phyloP scores from a whole-genome alignment of 1,139 yeast genomes.

The Hyphopichia buzzinii region DNA sequence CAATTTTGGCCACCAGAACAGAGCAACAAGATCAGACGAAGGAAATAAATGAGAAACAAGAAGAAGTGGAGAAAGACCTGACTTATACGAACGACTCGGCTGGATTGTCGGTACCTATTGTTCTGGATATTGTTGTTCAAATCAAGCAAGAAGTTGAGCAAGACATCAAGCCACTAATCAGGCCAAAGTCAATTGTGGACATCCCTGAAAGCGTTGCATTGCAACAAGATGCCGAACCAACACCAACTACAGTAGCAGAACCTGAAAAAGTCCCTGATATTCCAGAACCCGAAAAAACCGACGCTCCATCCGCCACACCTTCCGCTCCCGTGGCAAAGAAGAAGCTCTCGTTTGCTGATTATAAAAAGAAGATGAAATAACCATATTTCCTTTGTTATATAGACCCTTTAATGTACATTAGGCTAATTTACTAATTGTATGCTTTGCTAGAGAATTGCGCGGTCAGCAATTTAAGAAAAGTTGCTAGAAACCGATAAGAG shows the following conservation, averaged over 20 bases:
- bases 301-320: slow-evolving; percentile 1
- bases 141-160: slow-evolving; percentile 24
- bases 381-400: too few relatives aligned
- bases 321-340: slow-evolving; percentile 43
- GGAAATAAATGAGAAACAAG: slow-evolving; percentile 6
- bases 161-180: slow-evolving; percentile 12
- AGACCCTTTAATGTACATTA: too few relatives aligned
- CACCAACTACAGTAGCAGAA: background rate
- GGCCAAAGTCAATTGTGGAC: background rate
- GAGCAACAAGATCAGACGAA: background rate
- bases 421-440: too few relatives aligned
- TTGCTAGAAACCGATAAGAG: too few relatives aligned
- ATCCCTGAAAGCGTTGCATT: background rate
- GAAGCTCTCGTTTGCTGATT: slow-evolving; percentile 81
- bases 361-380: slow-evolving; percentile 64
- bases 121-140: slow-evolving; percentile 23
- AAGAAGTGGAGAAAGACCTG: background rate
- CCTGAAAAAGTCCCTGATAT: background rate
- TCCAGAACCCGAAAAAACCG: background rate
- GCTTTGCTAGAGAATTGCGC: too few relatives aligned
- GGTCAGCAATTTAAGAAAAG: too few relatives aligned
- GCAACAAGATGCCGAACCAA: background rate
- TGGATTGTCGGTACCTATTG: slow-evolving; percentile 11
- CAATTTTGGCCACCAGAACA: slow-evolving; percentile 2
- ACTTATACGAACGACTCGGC: background rate